Base-by-base conservation (phyloP, 768 basidiomycete species). In the Tricholoma saponaceum region DNA sequence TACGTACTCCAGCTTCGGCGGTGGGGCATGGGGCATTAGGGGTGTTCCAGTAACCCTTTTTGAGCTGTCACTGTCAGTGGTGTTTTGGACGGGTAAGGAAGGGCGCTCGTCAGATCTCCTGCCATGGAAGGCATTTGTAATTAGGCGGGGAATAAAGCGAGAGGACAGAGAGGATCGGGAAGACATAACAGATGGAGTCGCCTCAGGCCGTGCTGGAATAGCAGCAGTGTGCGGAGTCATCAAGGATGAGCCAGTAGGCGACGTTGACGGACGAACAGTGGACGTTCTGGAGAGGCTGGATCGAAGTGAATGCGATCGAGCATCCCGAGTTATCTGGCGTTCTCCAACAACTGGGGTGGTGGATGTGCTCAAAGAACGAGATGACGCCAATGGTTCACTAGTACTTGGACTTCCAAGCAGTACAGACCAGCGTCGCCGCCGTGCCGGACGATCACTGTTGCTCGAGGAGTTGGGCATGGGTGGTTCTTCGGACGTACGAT, bases 1-100 rank as follows among this genome's bases (percentile, higher is more conserved):
- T 57, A 95, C 89, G 65, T 93, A 95, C 70, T 95, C 93, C 37
- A 95, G 72, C 69, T 94, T 93, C 1, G 91, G 90, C 9, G 91
- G 86, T 20, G 90, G 86, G 2, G 82, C 72, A 60, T 83, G 85
- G 3, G 78, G 70, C 7, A 77, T 65, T 2, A 71, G 54, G 1
- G 74, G 71, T 9, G 72, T 59, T 14, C 70, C 70, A 12, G 70
- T 58, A 1, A 63, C 60, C 28, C 69, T 70, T 59, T 70, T 77
- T 51, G 68, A 63, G 4, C 65, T 61, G n/a, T 85, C 83, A 22
- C 64, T 55, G 51, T 82, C 80, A 1, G 67, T 56, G n/a, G 68
- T 69, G 57, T 75, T 78, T 37, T 71, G 58, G 28, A 70, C 59
- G 18, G 75, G 66, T 25, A 74, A 69, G 13, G 75, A 63, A 50